Evolutionary conservation across 2,329 filamentous ascomycete species (phyloP).

Genomic region (Fusarium tanahbumbuense): DNA sequence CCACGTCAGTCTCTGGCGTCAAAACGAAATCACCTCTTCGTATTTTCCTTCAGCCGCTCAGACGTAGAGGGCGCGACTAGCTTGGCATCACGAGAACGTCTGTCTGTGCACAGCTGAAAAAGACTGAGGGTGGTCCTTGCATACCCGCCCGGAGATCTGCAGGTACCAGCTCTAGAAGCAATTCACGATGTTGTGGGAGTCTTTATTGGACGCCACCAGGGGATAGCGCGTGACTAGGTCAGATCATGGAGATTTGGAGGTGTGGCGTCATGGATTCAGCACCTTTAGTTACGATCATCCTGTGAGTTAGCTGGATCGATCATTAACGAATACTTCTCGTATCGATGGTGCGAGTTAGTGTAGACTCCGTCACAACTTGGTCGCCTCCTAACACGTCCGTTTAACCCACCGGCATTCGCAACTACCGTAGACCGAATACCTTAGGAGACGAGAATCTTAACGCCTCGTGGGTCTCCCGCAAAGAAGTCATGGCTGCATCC

Average conservation of each 20-base stretch:
- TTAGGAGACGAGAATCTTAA: background rate
- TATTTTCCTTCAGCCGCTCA: background rate
- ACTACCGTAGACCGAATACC: background rate
- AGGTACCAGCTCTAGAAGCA: background rate
- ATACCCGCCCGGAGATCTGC: background rate
- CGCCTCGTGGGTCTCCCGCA: background rate
- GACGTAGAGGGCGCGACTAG: background rate
- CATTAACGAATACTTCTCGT: background rate
- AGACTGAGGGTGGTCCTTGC: background rate
- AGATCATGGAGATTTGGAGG: background rate
- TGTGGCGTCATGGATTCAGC: background rate
- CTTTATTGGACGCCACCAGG: background rate
- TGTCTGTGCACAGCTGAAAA: background rate
- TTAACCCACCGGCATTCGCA: background rate
- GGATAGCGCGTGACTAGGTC: background rate
- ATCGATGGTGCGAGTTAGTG: background rate
- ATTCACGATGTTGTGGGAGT: background rate
- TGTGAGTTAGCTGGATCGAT: background rate
- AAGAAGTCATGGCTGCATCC: background rate
- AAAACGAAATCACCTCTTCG: background rate
- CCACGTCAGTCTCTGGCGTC: background rate
- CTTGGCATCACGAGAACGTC: background rate
- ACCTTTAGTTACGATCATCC: background rate
- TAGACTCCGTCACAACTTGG: background rate
- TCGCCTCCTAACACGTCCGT: background rate